A percentile compares a stretch with the other conserved stretches of the same genome.
phyloP scores from a whole-genome alignment of 2,329 filamentous ascomycete genomes.

The Huntiella savannae region DNA sequence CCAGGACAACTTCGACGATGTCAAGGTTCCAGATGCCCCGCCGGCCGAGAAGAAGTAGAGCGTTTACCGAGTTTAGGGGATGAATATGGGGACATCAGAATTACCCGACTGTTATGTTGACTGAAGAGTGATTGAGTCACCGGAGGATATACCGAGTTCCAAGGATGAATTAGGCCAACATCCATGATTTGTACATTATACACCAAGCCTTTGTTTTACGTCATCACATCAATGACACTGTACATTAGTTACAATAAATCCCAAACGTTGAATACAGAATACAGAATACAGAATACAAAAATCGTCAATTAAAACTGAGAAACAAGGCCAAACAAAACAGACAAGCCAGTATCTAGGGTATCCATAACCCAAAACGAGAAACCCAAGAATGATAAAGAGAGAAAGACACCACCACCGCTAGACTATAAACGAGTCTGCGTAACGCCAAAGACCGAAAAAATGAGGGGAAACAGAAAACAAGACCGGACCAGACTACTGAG shows the following conservation, averaged over 20 bases:
- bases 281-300: background rate
- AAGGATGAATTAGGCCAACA: too few species aligned
- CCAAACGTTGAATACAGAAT: background rate
- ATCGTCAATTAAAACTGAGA: background rate
- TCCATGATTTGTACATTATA: background rate
- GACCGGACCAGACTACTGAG: too few species aligned
- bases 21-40: constrained; percentile 66
- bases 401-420: too few species aligned
- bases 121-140: too few species aligned
- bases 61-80: background rate
- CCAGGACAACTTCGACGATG: constrained; percentile 93
- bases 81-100: background rate
- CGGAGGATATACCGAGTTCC: too few species aligned
- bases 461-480: background rate
- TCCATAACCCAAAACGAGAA: background rate
- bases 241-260: background rate
- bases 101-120: background rate
- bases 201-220: background rate
- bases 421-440: too few species aligned
- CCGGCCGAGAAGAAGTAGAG: constrained; percentile 13
- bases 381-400: background rate
- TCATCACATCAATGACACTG: background rate
- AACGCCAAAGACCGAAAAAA: background rate
- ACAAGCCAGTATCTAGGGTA: background rate
- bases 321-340: background rate